Evolutionary conservation across 2,329 filamentous ascomycete genomes (phyloP), one percentile per base, ranked within the genome.

Genomic region (Aspergillus sp.): DNA sequence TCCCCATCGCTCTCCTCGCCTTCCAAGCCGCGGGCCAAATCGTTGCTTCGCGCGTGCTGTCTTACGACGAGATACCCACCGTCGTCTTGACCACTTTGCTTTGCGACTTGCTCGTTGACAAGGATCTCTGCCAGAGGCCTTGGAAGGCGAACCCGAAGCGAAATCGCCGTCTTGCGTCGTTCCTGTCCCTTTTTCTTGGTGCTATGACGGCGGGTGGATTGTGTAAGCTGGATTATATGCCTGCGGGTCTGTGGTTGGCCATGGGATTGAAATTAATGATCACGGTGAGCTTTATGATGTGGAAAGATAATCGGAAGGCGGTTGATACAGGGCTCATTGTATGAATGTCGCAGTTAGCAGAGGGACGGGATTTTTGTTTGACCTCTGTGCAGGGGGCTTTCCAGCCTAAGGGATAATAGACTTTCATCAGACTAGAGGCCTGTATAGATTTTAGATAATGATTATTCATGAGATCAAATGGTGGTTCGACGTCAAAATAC

Each of bases 21-120:
- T 66, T 68, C 46, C 61, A 67, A 50, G 56, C 62, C 4, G 61
- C 60, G 0, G 66, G 66, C 6, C 65, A 67, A 43, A 63, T 67
- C 19, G 58, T 61, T 17, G 55, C 65, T 7, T 62, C 59, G 7
- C 57, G 64, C 5, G 47, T 62, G 13, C 51, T 68, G 17, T 49
- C 49, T 2, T 51, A 62, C 23, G 53, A 61, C 15, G 66, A 68
- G 45, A 54, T 68, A 32, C 65, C 66, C 4, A 67, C 63, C 5
- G 58, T 67, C 3, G 64, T 67, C 4, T 51, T 68, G 19, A 68
- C 65, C 4, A 59, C 51, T 5, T 12, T 43, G 22, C n/a, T 43
- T 13, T 43, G 41, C 30, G 41, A 43, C 13, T 54, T 67, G 35
- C 50, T 63, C 9, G 53, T 60, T 33, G 64, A 68, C 41, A 46